Percentiles rank a stretch among this genome's conserved stretches.
Evolutionary conservation across 768 basidiomycete genomes (phyloP).

Genomic region (Mycena rosella): DNA sequence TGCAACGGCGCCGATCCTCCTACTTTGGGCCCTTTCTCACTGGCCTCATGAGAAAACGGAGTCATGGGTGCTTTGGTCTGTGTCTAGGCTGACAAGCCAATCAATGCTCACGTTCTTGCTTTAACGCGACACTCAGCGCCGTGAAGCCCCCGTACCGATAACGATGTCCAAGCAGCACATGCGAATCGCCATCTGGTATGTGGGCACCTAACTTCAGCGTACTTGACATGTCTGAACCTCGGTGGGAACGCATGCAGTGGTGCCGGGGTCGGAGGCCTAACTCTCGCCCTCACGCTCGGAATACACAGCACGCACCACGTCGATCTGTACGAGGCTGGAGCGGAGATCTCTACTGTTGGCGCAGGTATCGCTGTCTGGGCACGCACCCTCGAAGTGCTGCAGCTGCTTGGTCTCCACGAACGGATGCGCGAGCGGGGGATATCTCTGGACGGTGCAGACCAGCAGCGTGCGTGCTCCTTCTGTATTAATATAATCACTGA

Average conservation of each 20-base stretch:
- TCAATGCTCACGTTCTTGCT: constrained; percentile 13
- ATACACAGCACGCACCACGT: constrained; percentile 15
- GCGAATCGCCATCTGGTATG: constrained; percentile 24
- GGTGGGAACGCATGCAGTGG: constrained; percentile 20
- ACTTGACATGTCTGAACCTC: constrained; percentile 20
- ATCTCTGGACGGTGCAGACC: constrained; percentile 19
- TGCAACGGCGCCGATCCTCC: constrained; percentile 8
- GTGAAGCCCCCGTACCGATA: constrained; percentile 3
- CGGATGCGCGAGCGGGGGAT: constrained; percentile 21
- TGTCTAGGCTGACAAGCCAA: constrained; percentile 13
- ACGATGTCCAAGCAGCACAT: constrained; percentile 15
- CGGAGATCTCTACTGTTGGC: constrained; percentile 20
- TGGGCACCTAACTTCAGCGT: constrained; percentile 5
- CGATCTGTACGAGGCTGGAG: constrained; percentile 26
- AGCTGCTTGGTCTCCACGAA: constrained; percentile 17
- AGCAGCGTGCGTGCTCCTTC: constrained; percentile 18
- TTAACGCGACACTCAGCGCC: constrained; percentile 8
- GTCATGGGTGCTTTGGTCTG: constrained; percentile 10
- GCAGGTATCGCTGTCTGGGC: constrained; percentile 23
- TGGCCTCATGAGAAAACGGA: constrained; percentile 16
- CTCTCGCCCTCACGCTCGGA: constrained; percentile 21
- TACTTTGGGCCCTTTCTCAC: constrained; percentile 20
- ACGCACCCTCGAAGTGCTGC: constrained; percentile 23
- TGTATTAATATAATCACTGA: constrained; percentile 16
- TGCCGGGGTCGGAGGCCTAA: constrained; percentile 21